Evolutionary conservation across 2,329 filamentous ascomycete species (phyloP).

Genomic region (Pseudogymnoascus sp.): DNA sequence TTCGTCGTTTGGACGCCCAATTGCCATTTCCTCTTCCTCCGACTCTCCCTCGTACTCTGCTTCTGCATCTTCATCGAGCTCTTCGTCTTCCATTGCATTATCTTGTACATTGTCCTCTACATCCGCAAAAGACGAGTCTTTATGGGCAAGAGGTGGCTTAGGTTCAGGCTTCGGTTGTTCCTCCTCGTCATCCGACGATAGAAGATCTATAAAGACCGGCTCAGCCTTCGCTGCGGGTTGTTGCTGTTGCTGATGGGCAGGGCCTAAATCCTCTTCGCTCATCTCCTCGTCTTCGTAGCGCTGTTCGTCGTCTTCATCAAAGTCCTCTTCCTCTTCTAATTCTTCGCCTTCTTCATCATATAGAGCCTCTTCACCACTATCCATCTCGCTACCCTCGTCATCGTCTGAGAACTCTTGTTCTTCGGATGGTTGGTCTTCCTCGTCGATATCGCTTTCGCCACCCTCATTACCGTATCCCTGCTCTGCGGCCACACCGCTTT

Average conservation of each 20-base stretch:
- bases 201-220: slow-evolving; percentile 25
- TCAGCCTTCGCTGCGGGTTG: slow-evolving; percentile 10
- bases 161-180: not conserved
- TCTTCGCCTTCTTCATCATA: not conserved
- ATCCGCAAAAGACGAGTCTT: not conserved
- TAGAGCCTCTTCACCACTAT: not conserved
- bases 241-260: not conserved
- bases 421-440: not conserved
- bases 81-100: slow-evolving; percentile 4
- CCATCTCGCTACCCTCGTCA: not conserved
- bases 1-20: slow-evolving; percentile 9
- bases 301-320: slow-evolving; percentile 20
- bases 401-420: not conserved
- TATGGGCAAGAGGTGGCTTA: not conserved
- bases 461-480: not conserved
- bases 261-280: slow-evolving; percentile 13
- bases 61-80: not conserved
- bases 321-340: slow-evolving; percentile 17
- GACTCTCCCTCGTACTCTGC: not conserved
- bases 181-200: slow-evolving; percentile 30
- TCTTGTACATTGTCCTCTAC: not conserved
- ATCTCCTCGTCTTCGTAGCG: slow-evolving; percentile 27
- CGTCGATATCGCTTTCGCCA: not conserved
- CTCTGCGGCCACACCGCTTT: not conserved
- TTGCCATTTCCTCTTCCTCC: slow-evolving; percentile 11